Conservation (phyloP, 495 filamentous ascomycete genomes). For the Lentithecium fluviatile region DNA sequence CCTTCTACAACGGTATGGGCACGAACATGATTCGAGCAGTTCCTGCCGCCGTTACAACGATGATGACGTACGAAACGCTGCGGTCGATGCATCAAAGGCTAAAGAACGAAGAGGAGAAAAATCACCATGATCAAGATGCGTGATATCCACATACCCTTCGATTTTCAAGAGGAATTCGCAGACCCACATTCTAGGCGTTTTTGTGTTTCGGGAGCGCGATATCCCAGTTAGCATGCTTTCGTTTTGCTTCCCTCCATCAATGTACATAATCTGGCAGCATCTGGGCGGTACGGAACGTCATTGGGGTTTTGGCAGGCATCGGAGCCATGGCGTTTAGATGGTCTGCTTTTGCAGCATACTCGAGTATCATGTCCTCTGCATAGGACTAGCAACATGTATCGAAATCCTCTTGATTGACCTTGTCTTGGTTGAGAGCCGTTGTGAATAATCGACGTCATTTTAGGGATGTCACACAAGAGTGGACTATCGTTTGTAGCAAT, state of each 20-base stretch:
- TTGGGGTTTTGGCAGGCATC: background rate
- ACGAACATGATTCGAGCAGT: constrained; percentile 96
- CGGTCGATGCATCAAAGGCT: constrained; percentile 45
- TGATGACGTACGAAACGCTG: constrained; percentile 92
- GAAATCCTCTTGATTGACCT: background rate
- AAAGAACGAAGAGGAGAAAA: constrained; percentile 20
- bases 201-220: background rate
- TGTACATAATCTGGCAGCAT: background rate
- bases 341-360: background rate
- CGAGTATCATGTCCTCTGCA: background rate
- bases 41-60: constrained; percentile 91
- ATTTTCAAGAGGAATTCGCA: background rate
- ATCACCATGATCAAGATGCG: background rate
- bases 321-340: background rate
- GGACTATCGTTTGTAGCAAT: too few relatives aligned
- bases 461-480: too few relatives aligned
- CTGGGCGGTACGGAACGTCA: background rate
- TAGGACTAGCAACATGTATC: background rate
- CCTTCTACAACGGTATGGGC: constrained; percentile 96
- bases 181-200: background rate
- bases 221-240: background rate
- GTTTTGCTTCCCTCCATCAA: background rate
- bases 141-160: too few relatives aligned
- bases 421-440: too few relatives aligned
- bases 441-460: too few relatives aligned